These are phyloP conservation scores for Globisporangium iwayamae DNA, from an alignment of 352 stramenopile species.

Conservation along the genomic window DNA sequence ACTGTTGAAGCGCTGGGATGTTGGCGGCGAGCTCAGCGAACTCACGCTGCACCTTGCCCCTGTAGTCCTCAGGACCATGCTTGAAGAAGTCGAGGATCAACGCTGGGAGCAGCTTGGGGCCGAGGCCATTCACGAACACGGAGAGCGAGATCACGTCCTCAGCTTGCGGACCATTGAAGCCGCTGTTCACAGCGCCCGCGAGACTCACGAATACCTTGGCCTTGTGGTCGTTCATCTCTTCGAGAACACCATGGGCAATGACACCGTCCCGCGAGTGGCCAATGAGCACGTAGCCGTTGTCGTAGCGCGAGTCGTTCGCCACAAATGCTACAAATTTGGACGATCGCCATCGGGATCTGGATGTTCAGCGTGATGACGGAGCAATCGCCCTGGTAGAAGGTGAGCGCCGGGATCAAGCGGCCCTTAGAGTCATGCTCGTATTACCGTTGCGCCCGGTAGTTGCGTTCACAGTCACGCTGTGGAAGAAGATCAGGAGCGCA, in stretches of 20 bases:
- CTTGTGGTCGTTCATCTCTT: slow-evolving; percentile 35
- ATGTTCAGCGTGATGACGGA: slow-evolving; percentile 9
- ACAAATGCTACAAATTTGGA: slow-evolving; percentile 15
- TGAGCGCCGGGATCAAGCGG: slow-evolving; percentile 18
- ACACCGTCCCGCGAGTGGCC: slow-evolving; percentile 23
- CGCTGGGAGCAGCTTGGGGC: slow-evolving; percentile 16
- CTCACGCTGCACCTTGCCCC: slow-evolving; percentile 23
- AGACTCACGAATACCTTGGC: slow-evolving; percentile 23
- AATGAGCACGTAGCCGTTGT: slow-evolving; percentile 28
- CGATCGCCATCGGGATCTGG: slow-evolving; percentile 23
- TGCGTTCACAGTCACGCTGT: too few relatives aligned
- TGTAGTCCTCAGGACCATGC: too few relatives aligned
- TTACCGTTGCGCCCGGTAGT: too few relatives aligned
- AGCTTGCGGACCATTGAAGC: slow-evolving; percentile 18
- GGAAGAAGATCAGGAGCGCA: too few relatives aligned
- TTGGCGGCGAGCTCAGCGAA: slow-evolving; percentile 13
- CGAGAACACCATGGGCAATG: slow-evolving; percentile 20
- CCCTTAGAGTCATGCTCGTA: too few relatives aligned
- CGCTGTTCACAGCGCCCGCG: slow-evolving; percentile 23
- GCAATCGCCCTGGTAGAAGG: slow-evolving; percentile 20
- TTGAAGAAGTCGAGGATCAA: too few relatives aligned
- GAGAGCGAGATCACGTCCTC: slow-evolving; percentile 3
- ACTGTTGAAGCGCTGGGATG: slow-evolving; percentile 11
- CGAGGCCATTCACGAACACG: slow-evolving; percentile 13
- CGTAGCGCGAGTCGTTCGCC: slow-evolving; percentile 17